phyloP scores from a whole-genome alignment of 371 early-diverging fungal genomes.

The Phascolomyces articulosus region DNA sequence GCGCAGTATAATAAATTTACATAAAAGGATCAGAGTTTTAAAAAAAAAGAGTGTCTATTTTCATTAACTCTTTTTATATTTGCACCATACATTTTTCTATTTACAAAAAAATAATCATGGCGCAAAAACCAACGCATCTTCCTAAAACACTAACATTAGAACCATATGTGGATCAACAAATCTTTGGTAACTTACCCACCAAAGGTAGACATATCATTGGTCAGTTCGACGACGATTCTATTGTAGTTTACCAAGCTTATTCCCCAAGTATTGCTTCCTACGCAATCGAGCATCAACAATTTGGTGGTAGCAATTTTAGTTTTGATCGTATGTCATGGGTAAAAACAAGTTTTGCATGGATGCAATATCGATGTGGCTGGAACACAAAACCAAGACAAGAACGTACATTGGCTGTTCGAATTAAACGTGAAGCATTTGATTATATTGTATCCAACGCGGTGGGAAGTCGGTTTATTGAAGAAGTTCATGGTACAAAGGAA shows the following conservation, averaged over 20 bases:
- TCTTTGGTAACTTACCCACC: not conserved
- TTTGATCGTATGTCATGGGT: slow-evolving; percentile 48
- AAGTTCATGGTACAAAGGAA: slow-evolving; percentile 2
- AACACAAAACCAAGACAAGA: slow-evolving; percentile 37
- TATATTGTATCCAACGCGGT: slow-evolving; percentile 26
- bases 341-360: slow-evolving; percentile 51
- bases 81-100: no score
- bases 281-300: slow-evolving; percentile 28
- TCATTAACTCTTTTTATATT: no score
- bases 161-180: slow-evolving; percentile 10
- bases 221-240: slow-evolving; percentile 26
- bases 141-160: slow-evolving; percentile 12
- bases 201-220: slow-evolving; percentile 26
- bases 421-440: slow-evolving; percentile 28
- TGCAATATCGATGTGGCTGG: slow-evolving; percentile 49
- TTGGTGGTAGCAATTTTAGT: slow-evolving; percentile 28
- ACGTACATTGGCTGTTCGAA: slow-evolving; percentile 36
- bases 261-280: slow-evolving; percentile 28
- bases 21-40: no score
- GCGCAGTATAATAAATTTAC: no score
- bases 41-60: no score
- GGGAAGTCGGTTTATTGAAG: slow-evolving; percentile 7
- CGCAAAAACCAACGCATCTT: not conserved
- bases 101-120: no score
- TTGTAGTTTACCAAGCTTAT: slow-evolving; percentile 50